phyloP scores from a whole-genome alignment of 1,139 yeast genomes.

The Kazachstania sp. region DNA sequence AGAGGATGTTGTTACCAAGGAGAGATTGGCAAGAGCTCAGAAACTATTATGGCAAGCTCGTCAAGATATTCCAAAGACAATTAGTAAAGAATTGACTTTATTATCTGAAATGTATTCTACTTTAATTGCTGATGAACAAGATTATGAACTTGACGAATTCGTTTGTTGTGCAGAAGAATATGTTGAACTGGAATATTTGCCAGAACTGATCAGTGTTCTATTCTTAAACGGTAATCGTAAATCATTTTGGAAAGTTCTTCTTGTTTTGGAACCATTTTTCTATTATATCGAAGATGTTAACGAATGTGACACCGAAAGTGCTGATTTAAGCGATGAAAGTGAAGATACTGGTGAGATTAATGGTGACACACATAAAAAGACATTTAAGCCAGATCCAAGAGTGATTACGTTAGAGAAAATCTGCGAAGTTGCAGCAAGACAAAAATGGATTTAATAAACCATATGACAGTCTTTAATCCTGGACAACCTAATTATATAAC shows the following conservation, averaged over 20 bases:
- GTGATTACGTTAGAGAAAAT: constrained; percentile 31
- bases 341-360: not conserved
- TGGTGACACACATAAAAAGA: constrained; percentile 9
- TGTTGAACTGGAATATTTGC: constrained; percentile 30
- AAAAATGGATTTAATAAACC: constrained; percentile 29
- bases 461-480: not conserved
- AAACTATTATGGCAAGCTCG: constrained; percentile 31
- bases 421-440: constrained; percentile 31
- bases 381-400: constrained; percentile 29
- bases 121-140: constrained; percentile 31
- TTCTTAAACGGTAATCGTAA: constrained; percentile 26
- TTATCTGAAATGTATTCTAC: constrained; percentile 32
- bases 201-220: constrained; percentile 28
- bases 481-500: not conserved
- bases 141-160: constrained; percentile 31
- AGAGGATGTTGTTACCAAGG: constrained; percentile 20
- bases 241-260: constrained; percentile 30
- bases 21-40: constrained; percentile 29
- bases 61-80: constrained; percentile 31
- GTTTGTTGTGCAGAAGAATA: constrained; percentile 33
- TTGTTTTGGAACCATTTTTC: constrained; percentile 31
- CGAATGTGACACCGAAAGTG: constrained; percentile 22
- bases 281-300: constrained; percentile 30
- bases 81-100: constrained; percentile 29
- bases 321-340: constrained; percentile 7